Base-by-base conservation (phyloP, 1,284 basidiomycete genomes). In the Puccinia hordei region DNA sequence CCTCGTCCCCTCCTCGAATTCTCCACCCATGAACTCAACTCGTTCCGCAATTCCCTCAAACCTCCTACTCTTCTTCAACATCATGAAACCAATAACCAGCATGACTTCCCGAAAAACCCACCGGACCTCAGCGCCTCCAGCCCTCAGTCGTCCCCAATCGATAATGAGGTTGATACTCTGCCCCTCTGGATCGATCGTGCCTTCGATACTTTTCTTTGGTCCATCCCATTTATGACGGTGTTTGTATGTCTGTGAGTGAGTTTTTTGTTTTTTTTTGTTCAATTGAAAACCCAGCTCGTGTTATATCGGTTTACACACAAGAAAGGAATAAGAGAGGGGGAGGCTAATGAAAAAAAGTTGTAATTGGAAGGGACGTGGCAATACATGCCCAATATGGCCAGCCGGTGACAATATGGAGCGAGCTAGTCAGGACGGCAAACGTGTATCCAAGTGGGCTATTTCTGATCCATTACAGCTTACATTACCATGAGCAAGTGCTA, bases 381-480 rank as follows among this genome's bases (percentile, higher is more conserved):
- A 80, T 80, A 27, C 78, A 80, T 66, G 55, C 78, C 24, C 78
- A 80, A 35, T 80, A 80, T 30, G 78, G 78, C 9, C 78, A 80
- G 41, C 55, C 57, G 55, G 38, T 80, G 44, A 73, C 71, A 15
- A 44, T 80, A 12, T 8, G 51, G 19, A 49, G n/a, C 15, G 81
- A 79, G 65, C 41, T 74, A 19, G 33, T 22, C 9, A 27, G 81
- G 51, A 24, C 79, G 38, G 30, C 2, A 0, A 81, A 72, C 22
- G 61, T 81, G 6, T 49, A 59, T 17, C 61, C 79, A 49, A 78
- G 79, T 49, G 76, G 81, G 2, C 38, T 78, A 0, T 72, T 82
- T 30, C 59, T 82, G 41, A 72, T 82, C 9, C 81, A 82, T 51
- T 81, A 81, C 61, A 82, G 76, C 1, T 57, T 81, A 12, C 81